Evolutionary conservation across 1,284 basidiomycete species (phyloP).

Genomic region (Ceratobasidium sp.): DNA sequence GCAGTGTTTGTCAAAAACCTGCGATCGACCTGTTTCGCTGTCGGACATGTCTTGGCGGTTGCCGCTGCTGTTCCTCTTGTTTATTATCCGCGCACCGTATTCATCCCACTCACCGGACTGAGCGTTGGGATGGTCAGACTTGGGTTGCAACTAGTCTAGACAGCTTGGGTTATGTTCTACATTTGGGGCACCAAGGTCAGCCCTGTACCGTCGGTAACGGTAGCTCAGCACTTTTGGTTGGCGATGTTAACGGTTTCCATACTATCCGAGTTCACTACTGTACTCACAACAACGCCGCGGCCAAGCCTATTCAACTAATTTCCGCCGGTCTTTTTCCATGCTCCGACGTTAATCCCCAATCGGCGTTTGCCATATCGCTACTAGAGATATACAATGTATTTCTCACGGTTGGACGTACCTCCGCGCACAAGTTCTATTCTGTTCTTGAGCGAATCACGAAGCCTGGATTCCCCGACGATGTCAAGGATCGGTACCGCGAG

Average conservation of each 20-base stretch:
- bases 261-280: constrained; percentile 6
- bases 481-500: constrained; percentile 33
- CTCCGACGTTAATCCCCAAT: neutral
- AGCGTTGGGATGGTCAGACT: neutral
- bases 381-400: constrained; percentile 5
- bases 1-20: neutral
- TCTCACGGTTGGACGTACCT: constrained; percentile 8
- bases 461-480: constrained; percentile 6
- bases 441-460: constrained; percentile 9
- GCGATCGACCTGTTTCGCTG: neutral
- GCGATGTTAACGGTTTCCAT: constrained; percentile 3
- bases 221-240: neutral
- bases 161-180: neutral
- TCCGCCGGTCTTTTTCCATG: constrained; percentile 24
- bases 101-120: constrained; percentile 7
- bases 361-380: neutral
- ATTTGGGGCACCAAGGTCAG: neutral
- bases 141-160: neutral
- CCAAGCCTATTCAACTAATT: neutral
- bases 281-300: neutral
- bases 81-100: neutral
- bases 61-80: neutral
- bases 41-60: neutral
- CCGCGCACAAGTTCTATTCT: constrained; percentile 26
- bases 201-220: neutral